phyloP scores from a whole-genome alignment of 2,329 filamentous ascomycete genomes.

The Elsinoe arachidis region DNA sequence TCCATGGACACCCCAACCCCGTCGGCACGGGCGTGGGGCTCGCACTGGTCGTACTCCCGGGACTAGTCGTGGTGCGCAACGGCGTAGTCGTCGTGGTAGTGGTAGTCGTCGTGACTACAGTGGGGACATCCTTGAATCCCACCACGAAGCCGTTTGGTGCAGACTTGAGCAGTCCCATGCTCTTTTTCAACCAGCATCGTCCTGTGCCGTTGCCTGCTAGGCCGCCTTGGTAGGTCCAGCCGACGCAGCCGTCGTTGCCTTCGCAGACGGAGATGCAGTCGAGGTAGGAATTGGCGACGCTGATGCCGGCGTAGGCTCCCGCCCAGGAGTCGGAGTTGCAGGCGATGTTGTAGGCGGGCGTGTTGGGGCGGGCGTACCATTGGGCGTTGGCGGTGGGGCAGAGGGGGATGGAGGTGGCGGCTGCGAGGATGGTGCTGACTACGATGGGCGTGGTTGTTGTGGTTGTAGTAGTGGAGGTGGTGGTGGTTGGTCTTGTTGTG shows the following conservation, averaged over 20 bases:
- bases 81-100: not conserved
- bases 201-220: constrained; percentile 18
- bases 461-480: constrained; percentile 12
- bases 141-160: constrained; percentile 12
- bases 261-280: constrained; percentile 17
- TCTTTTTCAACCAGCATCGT: constrained; percentile 20
- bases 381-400: constrained; percentile 14
- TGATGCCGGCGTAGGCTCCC: constrained; percentile 14
- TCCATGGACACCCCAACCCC: constrained; percentile 21
- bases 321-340: constrained; percentile 16
- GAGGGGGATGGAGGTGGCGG: constrained; percentile 16
- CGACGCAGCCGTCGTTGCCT: constrained; percentile 13
- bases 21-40: constrained; percentile 15
- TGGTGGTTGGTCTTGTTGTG: not conserved
- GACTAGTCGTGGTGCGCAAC: not conserved
- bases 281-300: constrained; percentile 14
- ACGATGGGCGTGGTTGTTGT: not conserved
- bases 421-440: constrained; percentile 5
- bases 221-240: constrained; percentile 17
- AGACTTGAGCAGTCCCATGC: constrained; percentile 13
- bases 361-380: constrained; percentile 15
- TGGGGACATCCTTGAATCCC: constrained; percentile 10
- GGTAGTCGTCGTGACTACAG: not conserved
- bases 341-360: constrained; percentile 13
- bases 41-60: constrained; percentile 7